Conservation (phyloP, 78 protist genomes). For the Bigelowiella natans region DNA sequence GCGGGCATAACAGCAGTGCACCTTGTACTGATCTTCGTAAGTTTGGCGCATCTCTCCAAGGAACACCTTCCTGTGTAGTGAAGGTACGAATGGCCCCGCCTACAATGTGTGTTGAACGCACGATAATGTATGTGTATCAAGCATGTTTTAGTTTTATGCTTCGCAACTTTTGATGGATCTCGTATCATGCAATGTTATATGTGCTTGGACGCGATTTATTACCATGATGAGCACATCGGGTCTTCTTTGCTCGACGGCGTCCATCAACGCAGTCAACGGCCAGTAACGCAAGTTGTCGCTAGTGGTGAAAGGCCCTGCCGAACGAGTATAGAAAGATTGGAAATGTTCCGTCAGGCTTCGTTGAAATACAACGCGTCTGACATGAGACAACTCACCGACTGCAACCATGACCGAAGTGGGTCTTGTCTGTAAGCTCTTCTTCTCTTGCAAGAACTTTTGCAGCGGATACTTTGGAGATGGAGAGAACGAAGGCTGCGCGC, state of each 20-base stretch:
- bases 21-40: background rate
- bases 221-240: background rate
- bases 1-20: too few relatives aligned
- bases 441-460: background rate
- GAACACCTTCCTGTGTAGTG: background rate
- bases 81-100: background rate
- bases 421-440: background rate
- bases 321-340: too few relatives aligned
- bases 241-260: background rate
- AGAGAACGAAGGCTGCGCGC: background rate
- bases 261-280: background rate
- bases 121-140: too few relatives aligned
- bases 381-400: too few relatives aligned
- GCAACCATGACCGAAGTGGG: background rate
- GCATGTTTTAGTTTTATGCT: too few relatives aligned
- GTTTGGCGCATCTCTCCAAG: background rate
- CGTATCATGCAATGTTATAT: too few relatives aligned
- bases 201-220: too few relatives aligned
- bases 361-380: background rate
- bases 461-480: background rate
- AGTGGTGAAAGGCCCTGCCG: background rate
- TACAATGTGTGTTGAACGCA: too few relatives aligned
- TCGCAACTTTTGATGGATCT: too few relatives aligned
- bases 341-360: background rate
- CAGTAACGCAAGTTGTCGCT: background rate